These are phyloP conservation scores for Dendrostoma leiphaemia DNA, from an alignment of 2,329 filamentous ascomycete species.

Conservation along the genomic window DNA sequence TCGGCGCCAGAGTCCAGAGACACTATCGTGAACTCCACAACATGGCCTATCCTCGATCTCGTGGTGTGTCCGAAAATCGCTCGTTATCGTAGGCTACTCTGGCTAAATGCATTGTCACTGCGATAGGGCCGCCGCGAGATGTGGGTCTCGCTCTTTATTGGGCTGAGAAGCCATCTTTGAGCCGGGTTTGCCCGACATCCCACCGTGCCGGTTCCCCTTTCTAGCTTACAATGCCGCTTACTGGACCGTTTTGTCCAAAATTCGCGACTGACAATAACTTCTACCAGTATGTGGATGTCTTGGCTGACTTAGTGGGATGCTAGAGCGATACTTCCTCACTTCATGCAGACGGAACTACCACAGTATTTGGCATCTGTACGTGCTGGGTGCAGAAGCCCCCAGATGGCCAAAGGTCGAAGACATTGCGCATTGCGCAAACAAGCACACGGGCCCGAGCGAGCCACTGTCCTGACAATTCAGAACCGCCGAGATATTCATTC, in stretches of 20 bases:
- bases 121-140: neutral
- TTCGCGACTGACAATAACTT: neutral
- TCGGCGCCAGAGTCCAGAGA: constrained; percentile 4
- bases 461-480: neutral
- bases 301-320: neutral
- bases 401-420: neutral
- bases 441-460: neutral
- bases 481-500: no score
- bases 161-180: neutral
- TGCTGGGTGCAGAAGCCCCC: neutral
- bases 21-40: constrained; percentile 1
- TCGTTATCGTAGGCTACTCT: neutral
- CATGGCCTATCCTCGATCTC: neutral
- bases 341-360: no score
- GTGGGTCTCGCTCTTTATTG: neutral
- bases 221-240: constrained; percentile 8
- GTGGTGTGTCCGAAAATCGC: neutral
- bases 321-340: neutral
- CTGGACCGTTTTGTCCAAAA: neutral
- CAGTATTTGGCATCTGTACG: neutral
- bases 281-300: neutral
- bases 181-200: constrained; percentile 16
- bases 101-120: neutral
- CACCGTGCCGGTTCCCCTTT: neutral
- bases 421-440: neutral